Percentiles rank a stretch among this genome's conserved stretches.
phyloP scores from a whole-genome alignment of 116 monocot genomes.

The Zostera marina region DNA sequence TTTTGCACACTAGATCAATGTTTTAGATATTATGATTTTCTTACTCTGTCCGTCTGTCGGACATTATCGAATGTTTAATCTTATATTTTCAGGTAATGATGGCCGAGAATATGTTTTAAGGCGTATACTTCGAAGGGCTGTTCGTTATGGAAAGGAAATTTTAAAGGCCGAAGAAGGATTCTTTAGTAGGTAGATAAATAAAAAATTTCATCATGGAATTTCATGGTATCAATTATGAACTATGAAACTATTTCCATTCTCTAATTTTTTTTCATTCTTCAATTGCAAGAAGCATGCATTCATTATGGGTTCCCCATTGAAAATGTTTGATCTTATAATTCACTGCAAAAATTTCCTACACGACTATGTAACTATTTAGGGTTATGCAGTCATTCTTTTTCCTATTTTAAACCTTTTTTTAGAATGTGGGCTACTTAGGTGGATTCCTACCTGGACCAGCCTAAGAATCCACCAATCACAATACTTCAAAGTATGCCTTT shows the following conservation, averaged over 20 bases:
- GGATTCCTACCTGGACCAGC: too few species aligned
- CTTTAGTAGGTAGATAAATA: constrained; percentile 47
- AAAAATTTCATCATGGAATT: neutral
- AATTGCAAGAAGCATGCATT: neutral
- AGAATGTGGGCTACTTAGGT: too few species aligned
- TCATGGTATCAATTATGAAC: neutral
- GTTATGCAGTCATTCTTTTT: too few species aligned
- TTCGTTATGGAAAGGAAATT: constrained; percentile 82
- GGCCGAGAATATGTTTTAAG: constrained; percentile 89
- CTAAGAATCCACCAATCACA: too few species aligned
- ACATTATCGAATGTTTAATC: neutral
- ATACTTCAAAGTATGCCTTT: too few species aligned
- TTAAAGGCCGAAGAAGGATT: constrained; percentile 78
- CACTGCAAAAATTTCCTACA: too few species aligned
- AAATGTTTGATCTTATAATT: too few species aligned
- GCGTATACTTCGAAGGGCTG: constrained; percentile 86
- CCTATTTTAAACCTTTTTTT: too few species aligned
- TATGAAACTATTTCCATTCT: too few species aligned
- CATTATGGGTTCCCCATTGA: too few species aligned
- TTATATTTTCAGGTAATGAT: constrained; percentile 56
- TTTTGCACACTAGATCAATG: too few species aligned
- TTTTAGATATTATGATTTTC: neutral
- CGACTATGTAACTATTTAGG: too few species aligned
- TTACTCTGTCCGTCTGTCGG: neutral
- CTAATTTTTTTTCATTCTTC: neutral